Base-by-base conservation (phyloP, 768 basidiomycete species). In the Punctularia strigosozonata region DNA sequence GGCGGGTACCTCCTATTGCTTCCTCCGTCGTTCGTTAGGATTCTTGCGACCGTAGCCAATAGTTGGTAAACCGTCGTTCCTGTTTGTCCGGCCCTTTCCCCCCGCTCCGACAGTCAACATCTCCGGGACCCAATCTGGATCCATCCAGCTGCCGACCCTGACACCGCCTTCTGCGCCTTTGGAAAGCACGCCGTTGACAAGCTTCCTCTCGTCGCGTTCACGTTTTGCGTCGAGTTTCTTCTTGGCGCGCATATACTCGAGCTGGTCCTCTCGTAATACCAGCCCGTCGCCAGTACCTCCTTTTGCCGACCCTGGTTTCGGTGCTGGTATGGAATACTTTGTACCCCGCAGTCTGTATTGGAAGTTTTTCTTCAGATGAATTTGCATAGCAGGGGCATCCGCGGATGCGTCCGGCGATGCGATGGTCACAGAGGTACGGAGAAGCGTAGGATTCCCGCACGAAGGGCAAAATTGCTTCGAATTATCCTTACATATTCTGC, bases 381-480 rank as follows among this genome's bases (percentile, higher is more conserved):
- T 69, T 56, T 88, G 75, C 71, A 92, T 76, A 12, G 62, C 66
- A 1, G 81, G 80, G 3, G 75, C 64, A 51, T 75, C 63, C n/a
- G 66, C 57, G 26, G 71, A 61, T 14, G 81, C 75, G 32, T 60
- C 65, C 0, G 83, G 76, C 1, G 77, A 69, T 7, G 80, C 68
- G 26, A 91, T 71, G 3, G 94, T 94, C 20, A 97, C 87, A 3
- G 91, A 92, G 2, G 87, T 81, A 43, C 95, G 83, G 36, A 95
- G 58, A 12, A 99, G 69, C 1, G 94, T 86, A 0, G 90, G 72
- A 50, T 90, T 92, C 31, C 95, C 95, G 53, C 95, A 99, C 7
- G 91, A 88, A 2, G 95, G 94, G 56, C 95, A 99, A 65, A 99
- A 99, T 50, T 88, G 86, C 57, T 89, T 90, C 6, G 86, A 80